Evolutionary conservation across 1,284 basidiomycete genomes (phyloP).

Genomic region (Neolentinus lepideus): DNA sequence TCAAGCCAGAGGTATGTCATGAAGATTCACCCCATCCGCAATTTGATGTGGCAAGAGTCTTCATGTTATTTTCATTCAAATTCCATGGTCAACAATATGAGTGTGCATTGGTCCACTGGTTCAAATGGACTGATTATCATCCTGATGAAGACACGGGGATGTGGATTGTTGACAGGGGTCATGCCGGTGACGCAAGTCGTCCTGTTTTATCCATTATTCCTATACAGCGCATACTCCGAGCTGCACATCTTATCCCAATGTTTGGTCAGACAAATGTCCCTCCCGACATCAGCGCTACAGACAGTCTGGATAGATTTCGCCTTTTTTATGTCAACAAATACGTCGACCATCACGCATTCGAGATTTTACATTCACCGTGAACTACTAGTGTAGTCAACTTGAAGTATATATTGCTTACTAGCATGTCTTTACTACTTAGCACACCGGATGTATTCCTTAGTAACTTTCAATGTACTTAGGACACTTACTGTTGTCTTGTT

Average conservation of each 20-base stretch:
- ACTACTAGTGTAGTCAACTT: too few relatives aligned
- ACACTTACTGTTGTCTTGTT: too few relatives aligned
- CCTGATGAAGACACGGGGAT: slow-evolving; percentile 12
- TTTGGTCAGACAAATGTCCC: slow-evolving; percentile 3
- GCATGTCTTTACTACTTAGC: too few relatives aligned
- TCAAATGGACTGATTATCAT: slow-evolving; percentile 6
- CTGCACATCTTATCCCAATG: slow-evolving; percentile 8
- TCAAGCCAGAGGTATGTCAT: neutral
- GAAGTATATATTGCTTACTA: too few relatives aligned
- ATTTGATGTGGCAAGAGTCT: slow-evolving; percentile 8
- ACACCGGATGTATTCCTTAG: too few relatives aligned
- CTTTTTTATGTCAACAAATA: slow-evolving; percentile 10
- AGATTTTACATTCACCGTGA: slow-evolving; percentile 5
- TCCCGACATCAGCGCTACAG: neutral
- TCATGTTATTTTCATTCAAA: slow-evolving; percentile 10
- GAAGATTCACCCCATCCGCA: slow-evolving; percentile 4
- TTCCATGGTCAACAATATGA: slow-evolving; percentile 3
- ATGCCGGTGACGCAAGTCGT: neutral
- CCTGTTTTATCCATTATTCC: slow-evolving; percentile 1
- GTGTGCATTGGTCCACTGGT: slow-evolving; percentile 13
- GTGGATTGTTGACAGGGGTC: slow-evolving; percentile 13
- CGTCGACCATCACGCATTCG: slow-evolving; percentile 8
- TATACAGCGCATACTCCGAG: slow-evolving; percentile 5
- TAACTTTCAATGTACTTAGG: too few relatives aligned
- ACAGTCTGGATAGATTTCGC: slow-evolving; percentile 5